Conservation (phyloP, 176 grass and related monocot species). For the Sorghum bicolor region DNA sequence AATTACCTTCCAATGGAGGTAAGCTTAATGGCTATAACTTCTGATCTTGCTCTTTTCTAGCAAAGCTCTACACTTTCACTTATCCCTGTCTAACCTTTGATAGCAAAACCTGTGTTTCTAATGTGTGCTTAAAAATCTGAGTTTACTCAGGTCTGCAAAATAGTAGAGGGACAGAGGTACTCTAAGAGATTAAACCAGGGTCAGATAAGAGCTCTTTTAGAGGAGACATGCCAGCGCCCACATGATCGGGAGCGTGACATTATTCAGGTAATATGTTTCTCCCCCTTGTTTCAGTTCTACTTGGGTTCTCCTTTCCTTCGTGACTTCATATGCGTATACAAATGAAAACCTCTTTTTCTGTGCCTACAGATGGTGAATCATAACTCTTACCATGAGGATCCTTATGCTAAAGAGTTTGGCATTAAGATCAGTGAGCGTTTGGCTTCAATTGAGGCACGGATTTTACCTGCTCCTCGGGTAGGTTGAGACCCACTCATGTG, state of each 20-base stretch:
- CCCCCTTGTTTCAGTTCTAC: background rate
- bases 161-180: slow-evolving; percentile 93
- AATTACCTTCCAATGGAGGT: slow-evolving; percentile 99
- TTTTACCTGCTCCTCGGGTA: slow-evolving; percentile 96
- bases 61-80: background rate
- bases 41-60: slow-evolving; percentile 1
- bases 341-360: background rate
- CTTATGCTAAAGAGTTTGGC: slow-evolving; percentile 90
- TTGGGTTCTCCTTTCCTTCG: background rate
- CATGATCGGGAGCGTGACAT: slow-evolving; percentile 76
- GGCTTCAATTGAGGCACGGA: slow-evolving; percentile 77
- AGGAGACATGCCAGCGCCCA: slow-evolving; percentile 83
- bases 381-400: slow-evolving; percentile 85
- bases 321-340: slow-evolving; percentile 21
- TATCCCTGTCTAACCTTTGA: background rate
- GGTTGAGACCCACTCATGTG: slow-evolving; percentile 6
- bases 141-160: slow-evolving; percentile 79
- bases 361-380: slow-evolving; percentile 67
- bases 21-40: slow-evolving; percentile 22
- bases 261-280: slow-evolving; percentile 48
- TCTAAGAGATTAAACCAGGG: slow-evolving; percentile 84
- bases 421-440: slow-evolving; percentile 88
- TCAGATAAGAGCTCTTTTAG: slow-evolving; percentile 85
- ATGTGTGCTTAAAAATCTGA: background rate
- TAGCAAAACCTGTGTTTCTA: background rate